A percentile compares a stretch with the other conserved stretches of the same genome.
Conservation (phyloP, 257 asterid genomes). For the Coffea eugenioides region DNA sequence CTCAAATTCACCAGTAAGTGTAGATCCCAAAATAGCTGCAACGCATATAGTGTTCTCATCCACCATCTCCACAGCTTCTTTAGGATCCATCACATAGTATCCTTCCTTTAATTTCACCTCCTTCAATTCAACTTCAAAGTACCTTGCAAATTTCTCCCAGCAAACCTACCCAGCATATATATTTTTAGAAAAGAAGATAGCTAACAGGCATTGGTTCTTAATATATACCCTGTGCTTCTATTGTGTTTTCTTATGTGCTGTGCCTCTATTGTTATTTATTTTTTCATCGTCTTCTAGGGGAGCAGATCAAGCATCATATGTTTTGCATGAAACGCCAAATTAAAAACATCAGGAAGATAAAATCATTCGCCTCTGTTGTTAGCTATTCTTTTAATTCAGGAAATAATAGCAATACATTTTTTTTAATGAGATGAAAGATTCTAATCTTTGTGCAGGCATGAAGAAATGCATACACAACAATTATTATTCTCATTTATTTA, state of each 20-base stretch:
- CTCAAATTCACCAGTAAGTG: conserved; percentile 72
- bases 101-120: conserved; percentile 75
- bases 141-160: conserved; percentile 81
- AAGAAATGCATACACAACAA: no score
- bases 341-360: background rate
- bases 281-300: background rate
- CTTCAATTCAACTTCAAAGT: conserved; percentile 75
- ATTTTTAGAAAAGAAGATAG: background rate
- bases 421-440: background rate
- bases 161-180: conserved; percentile 44
- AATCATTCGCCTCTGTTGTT: background rate
- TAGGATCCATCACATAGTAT: conserved; percentile 65
- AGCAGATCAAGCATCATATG: background rate
- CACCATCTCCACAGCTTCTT: conserved; percentile 64
- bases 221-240: no score
- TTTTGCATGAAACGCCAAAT: background rate
- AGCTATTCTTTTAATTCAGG: background rate
- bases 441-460: background rate
- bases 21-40: conserved; percentile 81
- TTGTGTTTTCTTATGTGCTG: no score
- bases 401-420: background rate
- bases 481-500: no score
- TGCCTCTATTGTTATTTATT: no score
- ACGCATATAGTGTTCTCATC: conserved; percentile 80
- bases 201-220: background rate